Conservation (phyloP, 305 asterid genomes). For the Fraxinus dipetala region DNA sequence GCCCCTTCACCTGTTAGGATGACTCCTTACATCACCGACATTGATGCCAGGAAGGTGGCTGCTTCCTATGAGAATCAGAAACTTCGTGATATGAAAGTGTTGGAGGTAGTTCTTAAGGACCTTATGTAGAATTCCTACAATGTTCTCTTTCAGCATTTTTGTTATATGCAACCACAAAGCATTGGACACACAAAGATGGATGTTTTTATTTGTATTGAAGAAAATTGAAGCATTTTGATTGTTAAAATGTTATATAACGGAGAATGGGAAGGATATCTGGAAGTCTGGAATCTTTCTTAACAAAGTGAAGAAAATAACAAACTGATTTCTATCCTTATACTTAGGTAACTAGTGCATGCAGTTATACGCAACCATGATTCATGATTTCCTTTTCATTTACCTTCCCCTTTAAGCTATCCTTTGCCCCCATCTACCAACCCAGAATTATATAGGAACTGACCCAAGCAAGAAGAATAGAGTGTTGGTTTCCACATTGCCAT, state of each 20-base stretch:
- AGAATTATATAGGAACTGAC: neutral
- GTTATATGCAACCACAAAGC: neutral
- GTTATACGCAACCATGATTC: neutral
- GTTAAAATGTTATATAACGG: neutral
- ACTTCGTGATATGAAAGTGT: constrained; percentile 38
- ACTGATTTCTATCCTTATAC: neutral
- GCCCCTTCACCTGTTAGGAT: constrained; percentile 70
- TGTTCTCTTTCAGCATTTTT: constrained; percentile 11
- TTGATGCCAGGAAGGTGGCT: constrained; percentile 32
- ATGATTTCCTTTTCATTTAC: neutral
- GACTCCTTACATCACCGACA: constrained; percentile 43
- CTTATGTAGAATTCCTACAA: constrained; percentile 4
- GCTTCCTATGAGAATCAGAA: constrained; percentile 36
- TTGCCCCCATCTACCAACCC: neutral
- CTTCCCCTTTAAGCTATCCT: neutral
- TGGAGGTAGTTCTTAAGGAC: constrained; percentile 58
- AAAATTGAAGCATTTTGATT: neutral
- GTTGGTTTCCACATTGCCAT: neutral
- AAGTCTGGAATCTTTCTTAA: neutral
- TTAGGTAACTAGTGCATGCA: neutral
- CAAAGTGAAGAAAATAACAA: neutral
- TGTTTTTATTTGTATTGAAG: constrained; percentile 8
- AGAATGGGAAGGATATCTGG: neutral
- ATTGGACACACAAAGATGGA: neutral
- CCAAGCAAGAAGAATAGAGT: neutral